Evolutionary conservation across 2,329 filamentous ascomycete species (phyloP).

Genomic region (Aspergillus tamarii): DNA sequence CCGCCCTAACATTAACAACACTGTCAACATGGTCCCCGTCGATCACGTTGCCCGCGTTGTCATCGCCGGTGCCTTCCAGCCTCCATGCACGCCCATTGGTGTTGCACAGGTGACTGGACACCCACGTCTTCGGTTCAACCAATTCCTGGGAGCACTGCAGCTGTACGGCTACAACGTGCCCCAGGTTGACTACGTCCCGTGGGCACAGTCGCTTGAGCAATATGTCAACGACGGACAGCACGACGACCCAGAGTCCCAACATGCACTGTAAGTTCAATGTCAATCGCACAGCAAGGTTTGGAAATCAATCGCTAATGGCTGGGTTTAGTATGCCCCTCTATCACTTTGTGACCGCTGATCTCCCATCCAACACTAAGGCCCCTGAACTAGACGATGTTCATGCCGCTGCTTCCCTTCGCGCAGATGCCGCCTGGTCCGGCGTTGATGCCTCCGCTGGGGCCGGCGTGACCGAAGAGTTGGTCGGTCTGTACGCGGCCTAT

Average conservation of each 20-base stretch:
- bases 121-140: conserved; percentile 75
- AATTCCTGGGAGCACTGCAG: conserved; percentile 72
- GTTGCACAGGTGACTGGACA: conserved; percentile 81
- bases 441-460: conserved; percentile 59
- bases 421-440: conserved; percentile 62
- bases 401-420: conserved; percentile 64
- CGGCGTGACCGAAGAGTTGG: conserved; percentile 62
- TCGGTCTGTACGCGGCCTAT: conserved; percentile 67
- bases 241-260: conserved; percentile 63
- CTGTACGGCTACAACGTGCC: conserved; percentile 74
- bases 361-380: conserved; percentile 71
- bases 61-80: conserved; percentile 71
- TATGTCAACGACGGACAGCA: conserved; percentile 65
- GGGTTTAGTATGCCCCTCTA: conserved; percentile 66
- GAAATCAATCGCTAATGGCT: conserved; percentile 8
- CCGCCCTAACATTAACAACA: conserved; percentile 79
- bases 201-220: conserved; percentile 68
- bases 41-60: conserved; percentile 81
- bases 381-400: conserved; percentile 76
- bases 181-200: conserved; percentile 67
- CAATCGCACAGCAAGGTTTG: background rate
- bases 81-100: conserved; percentile 56
- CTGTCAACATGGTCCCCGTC: conserved; percentile 87
- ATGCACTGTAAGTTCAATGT: conserved; percentile 59
- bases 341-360: conserved; percentile 71